Base-by-base conservation (phyloP, 495 filamentous ascomycete species). In the Talaromyces ruber region DNA sequence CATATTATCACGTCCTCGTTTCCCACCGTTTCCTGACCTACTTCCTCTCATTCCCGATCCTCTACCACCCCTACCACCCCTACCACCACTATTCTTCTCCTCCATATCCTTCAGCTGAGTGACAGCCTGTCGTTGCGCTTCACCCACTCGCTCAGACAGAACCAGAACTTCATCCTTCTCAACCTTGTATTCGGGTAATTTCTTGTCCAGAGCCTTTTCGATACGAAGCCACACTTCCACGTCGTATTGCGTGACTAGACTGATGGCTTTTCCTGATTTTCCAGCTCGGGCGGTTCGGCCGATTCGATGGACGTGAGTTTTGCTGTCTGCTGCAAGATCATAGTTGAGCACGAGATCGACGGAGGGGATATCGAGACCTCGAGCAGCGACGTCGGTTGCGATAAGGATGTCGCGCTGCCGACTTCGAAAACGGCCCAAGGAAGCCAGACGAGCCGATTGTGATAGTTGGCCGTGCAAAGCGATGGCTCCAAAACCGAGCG, bases 311-410 rank as follows among this genome's bases (percentile, higher is more conserved):
- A 95, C 86, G 66, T 95, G 93, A 0, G 89, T 93, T 72, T 93
- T 92, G 65, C 82, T 86, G 62, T 90, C 87, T 22, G 78, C 76
- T 1, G 88, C 87, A 4, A 93, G 74, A 68, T 93, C 91, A 60
- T 84, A 86, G 70, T 94, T 93, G 62, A 95, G 68, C 7, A 95
- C 88, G 0, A 89, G 74, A 63, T 93, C 90, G 5, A 95, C 91
- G 28, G 81, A 83, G 24, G 90, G 89, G 62, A 93, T 91, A 79
- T 93, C 90, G 11, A 94, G 79, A 74, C 90, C 94, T 67, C 94
- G 84, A 8, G 94, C 91, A 4, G 95, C 94, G 26, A 98, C 92
- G 69, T 98, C 94, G 0, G 93, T 98, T 1, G 93, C 93, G n/a
- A 97, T 88, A 14, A 98, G 83, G 62, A 98, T 93, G 61, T 93